Base-by-base conservation (phyloP, 371 early-diverging fungal species). In the Circinella minor region DNA sequence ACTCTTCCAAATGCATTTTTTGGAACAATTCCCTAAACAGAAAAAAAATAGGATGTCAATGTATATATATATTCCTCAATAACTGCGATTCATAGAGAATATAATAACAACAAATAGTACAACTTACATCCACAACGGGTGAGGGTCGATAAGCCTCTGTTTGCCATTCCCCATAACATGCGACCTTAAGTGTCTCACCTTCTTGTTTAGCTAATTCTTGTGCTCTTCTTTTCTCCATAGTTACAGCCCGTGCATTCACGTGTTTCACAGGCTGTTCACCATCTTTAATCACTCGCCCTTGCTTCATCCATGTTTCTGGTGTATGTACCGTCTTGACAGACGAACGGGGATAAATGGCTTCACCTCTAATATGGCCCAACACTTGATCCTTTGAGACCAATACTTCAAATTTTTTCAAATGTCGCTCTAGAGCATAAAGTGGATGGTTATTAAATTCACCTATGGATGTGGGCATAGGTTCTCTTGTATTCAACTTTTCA, bases 131-230 rank as follows among this genome's bases (percentile, higher is more conserved):
- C 3, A 88, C 75, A 4, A 95, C 84, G 38, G 88, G 88, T 18
- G 83, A 84, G 3, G 95, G 86, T 20, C 73, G 72, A 71, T 88
- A 92, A 0, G 74, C 73, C 18, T 86, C 87, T 0, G 96, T 96
- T 78, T 97, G 96, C 95, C 96, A 96, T 64, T 90, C 90, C 27
- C 94, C 96, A 77, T 86, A 97, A 54, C 94, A 83, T 14, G 80
- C 77, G 0, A 80, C 75, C 17, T 74, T 49, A 4, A 78, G 17
- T 4, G 71, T 71, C 34, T 81, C 71, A 0, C 79, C 83, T 15
- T 83, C 81, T 27, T 78, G 78, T 9, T 80, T 80, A 7, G 81
- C 77, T 57, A 83, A 77, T 62, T 88, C 88, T 57, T 81, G 74
- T 3, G 76, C 61, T 14, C 89, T 78, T 69, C 83, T 85, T 66